Percentiles rank a stretch among this genome's conserved stretches.
These are phyloP conservation scores for sorghum (Sorghum bicolor) DNA, from an alignment of 176 grass and related monocot species.

Conservation along the genomic window Sorghum_bicolor_NCBIv3 NC_012872.2:66890001-66890500, in stretches of 20 bases:
- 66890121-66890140: conserved; percentile 46
- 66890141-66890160: conserved; percentile 63
- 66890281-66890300: neutral
- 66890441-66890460: conserved; percentile 52
- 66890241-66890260: neutral
- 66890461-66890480: conserved; percentile 10
- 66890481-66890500: neutral
- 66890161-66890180: conserved; percentile 54
- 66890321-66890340: conserved; percentile 74
- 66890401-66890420: conserved; percentile 58
- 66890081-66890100: conserved; percentile 61
- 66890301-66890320: neutral
- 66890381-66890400: conserved; percentile 58
- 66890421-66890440: conserved; percentile 59
- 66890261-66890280: neutral
- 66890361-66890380: conserved; percentile 40
- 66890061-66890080: conserved; percentile 51
- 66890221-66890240: neutral
- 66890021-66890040: conserved; percentile 37
- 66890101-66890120: conserved; percentile 54
- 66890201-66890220: neutral
- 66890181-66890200: neutral
- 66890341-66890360: conserved; percentile 55
- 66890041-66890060: conserved; percentile 46
- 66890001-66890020: neutral